A percentile compares a stretch with the other conserved stretches of the same genome.
phyloP scores from a whole-genome alignment of 192 early-diverging fungal species.

The Backusella tarrabulga region DNA sequence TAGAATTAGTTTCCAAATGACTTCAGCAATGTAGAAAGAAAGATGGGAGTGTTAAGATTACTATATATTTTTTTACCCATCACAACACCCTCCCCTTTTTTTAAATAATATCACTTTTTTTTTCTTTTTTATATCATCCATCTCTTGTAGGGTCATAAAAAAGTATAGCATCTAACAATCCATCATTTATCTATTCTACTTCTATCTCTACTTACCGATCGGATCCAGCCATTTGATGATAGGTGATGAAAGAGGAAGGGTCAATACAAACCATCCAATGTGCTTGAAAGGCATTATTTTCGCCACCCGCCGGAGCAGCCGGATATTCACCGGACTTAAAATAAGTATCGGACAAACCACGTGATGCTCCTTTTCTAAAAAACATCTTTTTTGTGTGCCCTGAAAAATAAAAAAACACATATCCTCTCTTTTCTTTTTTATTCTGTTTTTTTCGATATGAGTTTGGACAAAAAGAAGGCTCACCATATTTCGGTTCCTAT shows the following conservation, averaged over 20 bases:
- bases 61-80: neutral
- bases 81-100: neutral
- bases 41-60: neutral
- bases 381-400: neutral
- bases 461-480: conserved; percentile 6
- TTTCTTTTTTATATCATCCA: neutral
- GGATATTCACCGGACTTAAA: neutral
- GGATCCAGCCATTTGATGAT: conserved; percentile 9
- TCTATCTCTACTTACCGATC: conserved; percentile 13
- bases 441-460: neutral
- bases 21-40: neutral
- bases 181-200: neutral
- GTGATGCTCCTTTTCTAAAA: neutral
- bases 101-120: neutral
- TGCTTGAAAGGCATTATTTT: conserved; percentile 7
- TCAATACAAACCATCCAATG: neutral
- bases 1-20: neutral
- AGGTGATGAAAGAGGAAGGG: conserved; percentile 19
- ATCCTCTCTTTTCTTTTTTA: neutral
- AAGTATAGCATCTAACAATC: neutral
- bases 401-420: neutral
- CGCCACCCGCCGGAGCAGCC: neutral
- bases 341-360: neutral
- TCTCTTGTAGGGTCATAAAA: neutral
- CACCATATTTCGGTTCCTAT: conserved; percentile 16